Percentiles rank a stretch among this genome's conserved stretches.
These are phyloP conservation scores for Geotrichum carabidarum DNA, from an alignment of 1,139 yeast genomes.

Conservation along the genomic window DNA sequence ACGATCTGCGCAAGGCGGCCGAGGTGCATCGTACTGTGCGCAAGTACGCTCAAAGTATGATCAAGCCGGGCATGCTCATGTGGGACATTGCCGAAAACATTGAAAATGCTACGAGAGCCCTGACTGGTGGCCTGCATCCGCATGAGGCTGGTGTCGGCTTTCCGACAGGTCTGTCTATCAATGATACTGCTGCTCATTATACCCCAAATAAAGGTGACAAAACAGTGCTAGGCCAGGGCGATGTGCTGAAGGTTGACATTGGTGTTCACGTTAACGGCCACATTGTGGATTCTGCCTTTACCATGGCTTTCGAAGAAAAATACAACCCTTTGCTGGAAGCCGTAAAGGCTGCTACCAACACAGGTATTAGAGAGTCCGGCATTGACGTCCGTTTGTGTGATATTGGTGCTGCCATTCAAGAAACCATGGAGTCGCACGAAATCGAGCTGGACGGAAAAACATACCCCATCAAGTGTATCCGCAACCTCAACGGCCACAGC, in stretches of 20 bases:
- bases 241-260: slow-evolving; percentile 93
- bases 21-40: slow-evolving; percentile 93
- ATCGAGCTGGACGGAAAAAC: slow-evolving; percentile 83
- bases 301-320: slow-evolving; percentile 72
- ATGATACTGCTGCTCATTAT: slow-evolving; percentile 95
- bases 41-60: slow-evolving; percentile 63
- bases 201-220: slow-evolving; percentile 96
- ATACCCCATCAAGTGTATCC: slow-evolving; percentile 79
- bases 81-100: slow-evolving; percentile 84
- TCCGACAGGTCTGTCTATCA: slow-evolving; percentile 92
- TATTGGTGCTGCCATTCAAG: slow-evolving; percentile 93
- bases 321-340: slow-evolving; percentile 78
- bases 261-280: slow-evolving; percentile 98
- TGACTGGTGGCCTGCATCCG: slow-evolving; percentile 60
- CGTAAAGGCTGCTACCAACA: slow-evolving; percentile 86
- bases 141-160: slow-evolving; percentile 83
- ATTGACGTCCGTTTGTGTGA: slow-evolving; percentile 93
- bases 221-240: slow-evolving; percentile 70
- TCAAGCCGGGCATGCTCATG: slow-evolving; percentile 91
- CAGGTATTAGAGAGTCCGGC: slow-evolving; percentile 91
- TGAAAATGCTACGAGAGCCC: slow-evolving; percentile 76
- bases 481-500: slow-evolving; percentile 91
- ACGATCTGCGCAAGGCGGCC: slow-evolving; percentile 91
- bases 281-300: slow-evolving; percentile 92
- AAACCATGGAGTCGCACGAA: slow-evolving; percentile 95